These are phyloP conservation scores for Haematococcus lacustris DNA, from an alignment of 139 green algal genomes.

Conservation along the genomic window DNA sequence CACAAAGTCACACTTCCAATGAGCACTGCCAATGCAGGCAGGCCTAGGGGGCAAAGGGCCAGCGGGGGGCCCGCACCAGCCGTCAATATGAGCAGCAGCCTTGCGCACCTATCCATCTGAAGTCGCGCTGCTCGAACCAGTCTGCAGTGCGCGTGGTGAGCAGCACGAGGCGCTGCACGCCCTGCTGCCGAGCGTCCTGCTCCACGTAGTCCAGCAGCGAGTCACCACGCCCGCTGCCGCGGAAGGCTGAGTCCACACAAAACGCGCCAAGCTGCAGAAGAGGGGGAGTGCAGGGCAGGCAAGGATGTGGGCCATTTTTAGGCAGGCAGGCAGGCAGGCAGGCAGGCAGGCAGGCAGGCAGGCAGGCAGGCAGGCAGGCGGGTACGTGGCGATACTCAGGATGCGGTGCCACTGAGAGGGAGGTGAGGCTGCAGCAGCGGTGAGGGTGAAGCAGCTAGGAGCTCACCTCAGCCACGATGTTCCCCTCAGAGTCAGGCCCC, in stretches of 20 bases:
- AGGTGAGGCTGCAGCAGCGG: not conserved
- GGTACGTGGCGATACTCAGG: too few species aligned
- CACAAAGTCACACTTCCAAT: too few species aligned
- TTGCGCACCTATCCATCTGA: slow-evolving; percentile 27
- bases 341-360: too few species aligned
- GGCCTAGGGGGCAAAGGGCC: too few species aligned
- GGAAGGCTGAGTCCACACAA: slow-evolving; percentile 34
- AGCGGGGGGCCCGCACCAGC: too few species aligned
- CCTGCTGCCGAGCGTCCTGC: slow-evolving; percentile 45
- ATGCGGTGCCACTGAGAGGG: not conserved
- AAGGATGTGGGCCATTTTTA: too few species aligned
- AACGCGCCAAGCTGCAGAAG: slow-evolving; percentile 8
- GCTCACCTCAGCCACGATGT: slow-evolving; percentile 72
- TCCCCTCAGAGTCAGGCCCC: slow-evolving; percentile 35
- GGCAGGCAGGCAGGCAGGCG: too few species aligned
- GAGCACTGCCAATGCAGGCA: too few species aligned
- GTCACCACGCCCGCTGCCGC: slow-evolving; percentile 81
- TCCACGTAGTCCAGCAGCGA: slow-evolving; percentile 66
- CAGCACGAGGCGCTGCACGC: slow-evolving; percentile 68
- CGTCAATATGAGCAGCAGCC: too few species aligned
- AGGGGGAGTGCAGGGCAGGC: too few species aligned
- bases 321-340: too few species aligned
- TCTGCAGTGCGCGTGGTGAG: slow-evolving; percentile 78
- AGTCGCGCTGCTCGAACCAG: slow-evolving; percentile 77
- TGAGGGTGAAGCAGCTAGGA: not conserved